Evolutionary conservation across 352 stramenopile species (phyloP), one percentile per base, ranked within the genome.

Genomic region (Pythium coloratum): DNA sequence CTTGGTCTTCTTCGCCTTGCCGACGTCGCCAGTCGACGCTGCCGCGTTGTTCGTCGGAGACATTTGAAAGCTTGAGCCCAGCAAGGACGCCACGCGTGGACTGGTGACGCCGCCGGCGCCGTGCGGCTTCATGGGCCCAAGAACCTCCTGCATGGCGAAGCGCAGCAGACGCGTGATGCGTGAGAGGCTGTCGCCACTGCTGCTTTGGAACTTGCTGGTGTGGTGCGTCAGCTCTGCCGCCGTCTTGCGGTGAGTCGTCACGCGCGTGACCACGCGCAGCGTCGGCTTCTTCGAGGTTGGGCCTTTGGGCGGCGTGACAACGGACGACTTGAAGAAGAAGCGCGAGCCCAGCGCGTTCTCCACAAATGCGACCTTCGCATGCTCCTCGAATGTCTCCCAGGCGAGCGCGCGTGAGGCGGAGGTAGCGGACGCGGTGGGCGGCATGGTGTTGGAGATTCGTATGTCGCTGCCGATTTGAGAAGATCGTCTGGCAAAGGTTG

Each of bases 301-400:
- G 42, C n/a, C 24, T 7, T 28, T 20, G 16, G 34, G 46, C 1
- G 30, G 38, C 20, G 24, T 24, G 46, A 16, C 46, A 7, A 62
- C 44, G 34, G 76, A 77, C 38, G 76, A 81, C 66, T 89, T 90
- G 70, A 91, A 67, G 62, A 86, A 82, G 62, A 92, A 79, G 33
- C 80, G 84, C 53, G 84, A 83, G 67, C 75, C 70, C 33, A 76
- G 66, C 51, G 82, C 71, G 14, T 86, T 74, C 47, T 72, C 77
- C 40, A 84, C 74, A 59, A 90, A 88, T 34, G 76, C 76, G 36
- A 86, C 75, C 66, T 91, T 91, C 3, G 77, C 76, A 62, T 84
- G 72, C 76, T 89, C 82, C 66, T 92, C 84, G 56, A 91, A 91
- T 51, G 72, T 72, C 42, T 91, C 84, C 84, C 84, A 91, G 50